Evolutionary conservation across 2,329 filamentous ascomycete species (phyloP).

Genomic region (Pestalotiopsis sp.): DNA sequence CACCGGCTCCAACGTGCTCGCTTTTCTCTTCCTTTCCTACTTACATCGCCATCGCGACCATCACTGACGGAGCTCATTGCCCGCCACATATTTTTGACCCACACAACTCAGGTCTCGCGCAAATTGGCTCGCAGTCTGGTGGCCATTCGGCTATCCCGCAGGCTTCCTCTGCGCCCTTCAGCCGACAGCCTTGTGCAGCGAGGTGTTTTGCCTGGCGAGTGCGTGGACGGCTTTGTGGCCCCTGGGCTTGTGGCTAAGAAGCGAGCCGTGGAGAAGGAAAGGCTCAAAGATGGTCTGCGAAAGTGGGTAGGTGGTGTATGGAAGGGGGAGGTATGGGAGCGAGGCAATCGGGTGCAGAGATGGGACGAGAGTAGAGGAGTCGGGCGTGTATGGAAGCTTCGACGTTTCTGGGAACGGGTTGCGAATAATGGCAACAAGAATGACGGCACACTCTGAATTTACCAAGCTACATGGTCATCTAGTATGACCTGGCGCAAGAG

Average conservation of each 20-base stretch:
- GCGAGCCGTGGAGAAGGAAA: conserved; percentile 66
- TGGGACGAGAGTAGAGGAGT: conserved; percentile 55
- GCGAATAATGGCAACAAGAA: conserved; percentile 32
- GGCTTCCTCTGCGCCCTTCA: conserved; percentile 61
- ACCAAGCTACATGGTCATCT: background rate
- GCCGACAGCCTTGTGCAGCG: conserved; percentile 62
- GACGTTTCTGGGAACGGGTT: conserved; percentile 68
- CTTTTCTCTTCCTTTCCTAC: conserved; percentile 53
- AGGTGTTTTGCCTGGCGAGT: conserved; percentile 67
- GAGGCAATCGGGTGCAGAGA: conserved; percentile 47
- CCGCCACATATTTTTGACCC: conserved; percentile 68
- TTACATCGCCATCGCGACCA: conserved; percentile 60
- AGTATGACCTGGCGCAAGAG: background rate
- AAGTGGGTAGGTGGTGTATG: conserved; percentile 66
- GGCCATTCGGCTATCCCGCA: conserved; percentile 65
- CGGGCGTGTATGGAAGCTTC: conserved; percentile 62
- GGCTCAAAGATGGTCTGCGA: conserved; percentile 67
- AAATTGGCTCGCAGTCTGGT: conserved; percentile 65
- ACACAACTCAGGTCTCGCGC: conserved; percentile 66
- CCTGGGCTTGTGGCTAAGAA: conserved; percentile 65
- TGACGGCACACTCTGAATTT: background rate
- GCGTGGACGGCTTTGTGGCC: conserved; percentile 53
- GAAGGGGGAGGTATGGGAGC: conserved; percentile 53
- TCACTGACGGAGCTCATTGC: conserved; percentile 63
- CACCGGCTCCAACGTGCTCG: conserved; percentile 63